Evolutionary conservation across 768 basidiomycete species (phyloP).

Genomic region (Xerocomus potaroensis): DNA sequence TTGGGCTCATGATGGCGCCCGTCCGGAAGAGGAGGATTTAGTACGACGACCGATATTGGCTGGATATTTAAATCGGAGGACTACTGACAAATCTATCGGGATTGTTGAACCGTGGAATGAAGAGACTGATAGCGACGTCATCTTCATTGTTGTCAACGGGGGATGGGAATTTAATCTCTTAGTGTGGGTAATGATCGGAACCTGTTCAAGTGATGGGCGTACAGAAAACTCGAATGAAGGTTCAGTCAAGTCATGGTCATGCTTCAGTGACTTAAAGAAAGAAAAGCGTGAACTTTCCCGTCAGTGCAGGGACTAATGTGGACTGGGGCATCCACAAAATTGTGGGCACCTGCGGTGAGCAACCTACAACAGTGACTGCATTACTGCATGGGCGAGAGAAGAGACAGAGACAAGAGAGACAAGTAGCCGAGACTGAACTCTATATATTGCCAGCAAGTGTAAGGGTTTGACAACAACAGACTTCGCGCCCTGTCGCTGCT

Average conservation of each 20-base stretch:
- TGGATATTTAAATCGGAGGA: not conserved
- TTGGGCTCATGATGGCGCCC: too few species aligned
- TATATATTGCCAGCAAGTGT: not conserved
- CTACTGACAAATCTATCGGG: not conserved
- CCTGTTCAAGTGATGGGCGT: not conserved
- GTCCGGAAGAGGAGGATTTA: too few species aligned
- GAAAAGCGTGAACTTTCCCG: too few species aligned
- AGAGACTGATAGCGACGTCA: not conserved
- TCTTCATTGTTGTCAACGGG: not conserved
- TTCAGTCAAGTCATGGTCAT: conserved; percentile 1
- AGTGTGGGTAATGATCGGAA: conserved; percentile 2
- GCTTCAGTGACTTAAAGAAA: too few species aligned
- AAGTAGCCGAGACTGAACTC: conserved; percentile 2
- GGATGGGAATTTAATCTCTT: conserved; percentile 4
- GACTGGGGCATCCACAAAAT: too few species aligned
- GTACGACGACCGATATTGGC: too few species aligned
- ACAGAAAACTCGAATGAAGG: not conserved
- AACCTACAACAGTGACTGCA: too few species aligned
- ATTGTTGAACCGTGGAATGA: not conserved
- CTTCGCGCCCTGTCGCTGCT: conserved; percentile 9
- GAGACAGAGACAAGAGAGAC: too few species aligned
- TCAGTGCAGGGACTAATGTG: too few species aligned
- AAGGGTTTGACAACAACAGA: conserved; percentile 1
- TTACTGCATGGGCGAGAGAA: not conserved
- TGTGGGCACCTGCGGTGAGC: too few species aligned